Percentiles rank a stretch among this genome's conserved stretches.
These are phyloP conservation scores for Nigrospora oryzae DNA, from an alignment of 2,329 filamentous ascomycete species.

Conservation along the genomic window DNA sequence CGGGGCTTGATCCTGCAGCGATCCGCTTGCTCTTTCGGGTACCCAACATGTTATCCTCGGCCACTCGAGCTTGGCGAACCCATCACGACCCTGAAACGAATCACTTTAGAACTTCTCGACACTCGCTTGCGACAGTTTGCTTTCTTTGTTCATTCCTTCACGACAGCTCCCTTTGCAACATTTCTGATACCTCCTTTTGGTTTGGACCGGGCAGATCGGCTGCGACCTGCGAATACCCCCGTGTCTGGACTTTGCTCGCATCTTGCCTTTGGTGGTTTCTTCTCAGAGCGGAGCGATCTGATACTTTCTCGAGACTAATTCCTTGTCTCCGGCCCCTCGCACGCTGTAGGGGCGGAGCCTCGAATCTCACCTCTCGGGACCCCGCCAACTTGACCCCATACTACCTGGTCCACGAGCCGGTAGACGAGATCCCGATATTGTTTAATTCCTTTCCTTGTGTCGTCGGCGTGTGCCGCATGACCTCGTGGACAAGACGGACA, in stretches of 20 bases:
- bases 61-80: conserved; percentile 12
- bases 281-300: conserved; percentile 2
- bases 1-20: too few species aligned
- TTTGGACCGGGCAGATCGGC: conserved; percentile 1
- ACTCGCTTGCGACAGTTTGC: conserved; percentile 19
- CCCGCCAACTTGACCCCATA: not conserved
- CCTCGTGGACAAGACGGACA: too few species aligned
- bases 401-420: not conserved
- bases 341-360: not conserved
- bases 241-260: not conserved
- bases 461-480: too few species aligned
- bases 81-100: conserved; percentile 18
- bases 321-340: not conserved
- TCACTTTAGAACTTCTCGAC: conserved; percentile 21
- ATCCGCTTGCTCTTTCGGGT: not conserved
- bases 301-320: conserved; percentile 1
- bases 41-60: not conserved
- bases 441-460: too few species aligned
- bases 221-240: conserved; percentile 1
- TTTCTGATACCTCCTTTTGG: conserved; percentile 12
- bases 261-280: not conserved
- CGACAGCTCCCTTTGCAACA: conserved; percentile 3
- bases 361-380: not conserved
- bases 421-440: too few species aligned
- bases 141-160: not conserved